Evolutionary conservation across 2,329 filamentous ascomycete species (phyloP).

Genomic region (Hyphodiscus sp.): DNA sequence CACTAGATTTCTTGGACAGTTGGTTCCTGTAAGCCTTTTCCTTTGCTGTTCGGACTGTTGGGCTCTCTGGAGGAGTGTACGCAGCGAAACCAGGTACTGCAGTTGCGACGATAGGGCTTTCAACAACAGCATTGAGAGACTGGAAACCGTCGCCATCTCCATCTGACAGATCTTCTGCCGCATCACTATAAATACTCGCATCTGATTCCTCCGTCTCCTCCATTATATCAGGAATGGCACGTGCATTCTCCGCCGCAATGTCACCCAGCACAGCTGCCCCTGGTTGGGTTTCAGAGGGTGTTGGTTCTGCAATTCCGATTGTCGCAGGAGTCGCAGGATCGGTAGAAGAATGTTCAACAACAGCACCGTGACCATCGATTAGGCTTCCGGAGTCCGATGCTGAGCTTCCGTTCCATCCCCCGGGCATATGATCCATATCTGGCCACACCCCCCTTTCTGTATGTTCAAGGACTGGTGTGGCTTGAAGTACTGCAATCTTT

Average conservation of each 20-base stretch:
- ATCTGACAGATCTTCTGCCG: slow-evolving; percentile 66
- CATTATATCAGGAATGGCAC: slow-evolving; percentile 29
- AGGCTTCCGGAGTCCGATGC: slow-evolving; percentile 17
- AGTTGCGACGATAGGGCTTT: slow-evolving; percentile 41
- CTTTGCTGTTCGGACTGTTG: slow-evolving; percentile 20
- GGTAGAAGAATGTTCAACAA: slow-evolving; percentile 10
- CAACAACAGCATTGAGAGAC: slow-evolving; percentile 66
- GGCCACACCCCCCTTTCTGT: slow-evolving; percentile 29
- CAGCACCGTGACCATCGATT: not conserved
- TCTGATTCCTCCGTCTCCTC: slow-evolving; percentile 39
- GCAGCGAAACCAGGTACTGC: slow-evolving; percentile 16
- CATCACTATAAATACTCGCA: slow-evolving; percentile 65
- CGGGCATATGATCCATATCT: slow-evolving; percentile 36
- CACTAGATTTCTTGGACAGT: slow-evolving; percentile 16
- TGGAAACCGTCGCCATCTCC: slow-evolving; percentile 60
- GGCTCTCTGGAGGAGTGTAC: slow-evolving; percentile 24
- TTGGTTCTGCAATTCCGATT: slow-evolving; percentile 18
- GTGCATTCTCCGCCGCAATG: slow-evolving; percentile 31
- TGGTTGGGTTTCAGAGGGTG: slow-evolving; percentile 1
- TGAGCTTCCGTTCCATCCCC: slow-evolving; percentile 56
- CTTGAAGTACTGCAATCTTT: slow-evolving; percentile 38
- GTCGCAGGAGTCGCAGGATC: slow-evolving; percentile 17
- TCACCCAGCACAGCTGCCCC: slow-evolving; percentile 11
- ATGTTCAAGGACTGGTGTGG: slow-evolving; percentile 39
- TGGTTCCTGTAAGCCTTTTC: slow-evolving; percentile 20